Base-by-base conservation (phyloP, 106 monocot species). In the Hemerocallis citrina region DNA sequence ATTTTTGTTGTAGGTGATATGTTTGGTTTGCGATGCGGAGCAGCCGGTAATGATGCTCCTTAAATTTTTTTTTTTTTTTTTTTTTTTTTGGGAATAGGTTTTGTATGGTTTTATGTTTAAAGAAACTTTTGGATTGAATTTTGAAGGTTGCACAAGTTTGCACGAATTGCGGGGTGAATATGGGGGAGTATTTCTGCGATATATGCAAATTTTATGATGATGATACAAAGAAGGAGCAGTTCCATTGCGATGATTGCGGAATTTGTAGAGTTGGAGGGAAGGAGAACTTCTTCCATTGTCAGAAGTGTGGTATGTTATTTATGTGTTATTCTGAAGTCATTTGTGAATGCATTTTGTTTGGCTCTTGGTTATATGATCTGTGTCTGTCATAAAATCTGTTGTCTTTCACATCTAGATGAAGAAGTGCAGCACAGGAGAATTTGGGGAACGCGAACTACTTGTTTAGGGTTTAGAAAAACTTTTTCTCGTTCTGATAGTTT, bases 231-330 rank as follows among this genome's bases (percentile, higher is more conserved):
- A 96, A 81, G 62, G 76, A 52, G 17, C 96, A 96, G 64, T 96
- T 62, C 66, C 95, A 96, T 34, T 96, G 90, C 39, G 47, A 76
- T 28, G 86, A 86, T 2, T 95, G 95, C 52, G 89, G 95, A 27
- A 95, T 95, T 15, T 95, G 95, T 69, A 84, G 90, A 65, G 76
- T 90, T 74, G 90, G 86, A 19, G 89, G 95, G 33, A 72, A 74
- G 64, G 81, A 83, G 19, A 89, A 87, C 41, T 95, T 73, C 63
- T 95, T 78, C 55, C 90, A 95, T 68, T 95, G 94, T 50, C 57
- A 83, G 22, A 95, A 81, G 34, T 95, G 94, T 64, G 94, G 94
- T 94, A 74, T 54, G 85, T 65, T 15, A n/a, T n/a, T n/a, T n/a
- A n/a, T n/a, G n/a, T n/a, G n/a, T n/a, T n/a, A n/a, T n/a, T n/a